Base-by-base conservation (phyloP, 2,329 filamentous ascomycete genomes). In the Alternaria brassicicola region DNA sequence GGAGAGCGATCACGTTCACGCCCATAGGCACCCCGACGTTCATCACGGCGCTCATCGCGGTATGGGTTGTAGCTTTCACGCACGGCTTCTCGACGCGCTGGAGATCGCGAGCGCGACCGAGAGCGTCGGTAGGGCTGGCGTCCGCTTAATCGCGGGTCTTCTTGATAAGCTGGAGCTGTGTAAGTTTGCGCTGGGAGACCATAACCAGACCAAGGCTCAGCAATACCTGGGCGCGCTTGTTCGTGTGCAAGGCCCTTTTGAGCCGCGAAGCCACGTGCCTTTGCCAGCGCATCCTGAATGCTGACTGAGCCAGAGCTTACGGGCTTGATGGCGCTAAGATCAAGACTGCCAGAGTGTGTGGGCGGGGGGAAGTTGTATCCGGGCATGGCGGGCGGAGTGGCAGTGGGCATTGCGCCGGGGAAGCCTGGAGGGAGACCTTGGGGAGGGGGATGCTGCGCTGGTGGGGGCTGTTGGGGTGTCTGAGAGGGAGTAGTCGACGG, bases 31-130 rank as follows among this genome's bases (percentile, higher is more conserved):
- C 62, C 64, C 58, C 82, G 77, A 62, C 85, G 84, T 62, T 90
- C 88, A 68, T 86, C 88, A 67, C 92, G 88, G 68, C 93, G 88
- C 77, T 96, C 92, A 74, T 96, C 92, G 74, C 92, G 85, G 77
- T 95, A 96, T 21, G 91, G 90, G 72, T 92, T 94, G 78, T 89
- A 88, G 72, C 88, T 88, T 76, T 92, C 90, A 77, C 89, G 86
- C 77, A 86, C 91, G 57, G 85, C 83, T 69, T 91, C 89, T 71
- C 90, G 88, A 52, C 86, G 84, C 51, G 81, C 77, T 41, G 85
- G 84, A 39, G 77, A 78, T 39, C 77, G 75, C 59, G 89, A 89
- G 13, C 86, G 85, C 36, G 92, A 95, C 62, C 92, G 87, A 35
- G 91, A 93, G 61, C 90, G 85, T 50, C 75, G 81, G 75, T 90